Conservation (phyloP, 1,139 yeast species). For the Yamadazyma blattariae region DNA sequence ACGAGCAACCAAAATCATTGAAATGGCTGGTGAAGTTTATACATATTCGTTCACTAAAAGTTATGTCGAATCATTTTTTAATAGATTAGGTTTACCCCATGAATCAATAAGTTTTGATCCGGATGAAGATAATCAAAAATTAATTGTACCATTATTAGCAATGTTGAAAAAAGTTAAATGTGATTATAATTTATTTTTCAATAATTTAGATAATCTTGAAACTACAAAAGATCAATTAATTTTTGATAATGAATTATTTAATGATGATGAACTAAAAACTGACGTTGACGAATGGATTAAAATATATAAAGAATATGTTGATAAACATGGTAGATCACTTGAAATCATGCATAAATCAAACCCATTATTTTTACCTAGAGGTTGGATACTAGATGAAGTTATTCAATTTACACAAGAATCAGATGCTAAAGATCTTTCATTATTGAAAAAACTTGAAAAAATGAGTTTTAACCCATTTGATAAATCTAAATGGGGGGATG, state of each 20-base stretch:
- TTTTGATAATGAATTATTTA: constrained; percentile 19
- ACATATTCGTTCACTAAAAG: constrained; percentile 58
- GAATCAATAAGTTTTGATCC: constrained; percentile 38
- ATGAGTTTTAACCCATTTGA: constrained; percentile 69
- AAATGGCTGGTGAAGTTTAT: constrained; percentile 62
- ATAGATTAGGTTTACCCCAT: constrained; percentile 62
- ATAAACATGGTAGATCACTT: constrained; percentile 32
- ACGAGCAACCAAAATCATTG: constrained; percentile 66
- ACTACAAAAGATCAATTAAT: constrained; percentile 12
- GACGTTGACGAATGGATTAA: constrained; percentile 39
- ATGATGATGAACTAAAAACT: constrained; percentile 30
- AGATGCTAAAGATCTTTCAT: constrained; percentile 32
- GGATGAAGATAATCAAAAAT: constrained; percentile 36
- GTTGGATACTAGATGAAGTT: constrained; percentile 86
- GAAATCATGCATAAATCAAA: constrained; percentile 47
- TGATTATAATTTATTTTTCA: constrained; percentile 79
- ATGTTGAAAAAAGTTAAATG: constrained; percentile 59
- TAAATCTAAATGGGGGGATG: constrained; percentile 58
- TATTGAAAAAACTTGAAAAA: constrained; percentile 51
- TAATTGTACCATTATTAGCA: constrained; percentile 63
- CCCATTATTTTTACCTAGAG: constrained; percentile 80
- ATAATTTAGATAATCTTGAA: constrained; percentile 9
- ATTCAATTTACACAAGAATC: constrained; percentile 47
- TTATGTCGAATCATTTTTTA: constrained; percentile 59
- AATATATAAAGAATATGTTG: constrained; percentile 32